Conservation (phyloP, 2,329 filamentous ascomycete genomes). For the Sclerotinia glacialis region DNA sequence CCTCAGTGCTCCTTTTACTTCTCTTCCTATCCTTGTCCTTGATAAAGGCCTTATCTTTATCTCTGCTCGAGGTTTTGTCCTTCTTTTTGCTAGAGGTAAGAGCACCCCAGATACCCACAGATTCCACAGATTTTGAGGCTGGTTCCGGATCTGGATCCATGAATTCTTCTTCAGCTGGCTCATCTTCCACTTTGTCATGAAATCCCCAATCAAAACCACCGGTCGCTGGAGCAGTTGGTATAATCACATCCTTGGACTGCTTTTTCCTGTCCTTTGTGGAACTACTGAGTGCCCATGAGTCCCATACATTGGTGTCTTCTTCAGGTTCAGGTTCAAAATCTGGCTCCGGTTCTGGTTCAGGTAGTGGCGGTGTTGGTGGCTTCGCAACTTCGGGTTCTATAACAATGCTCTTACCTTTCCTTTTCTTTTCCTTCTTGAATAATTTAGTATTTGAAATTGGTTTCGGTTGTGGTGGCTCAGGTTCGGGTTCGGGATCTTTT, state of each 20-base stretch:
- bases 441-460: conserved; percentile 36
- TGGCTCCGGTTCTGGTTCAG: conserved; percentile 39
- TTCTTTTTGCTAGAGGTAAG: conserved; percentile 23
- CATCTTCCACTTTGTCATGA: conserved; percentile 21
- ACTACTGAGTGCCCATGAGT: conserved; percentile 27
- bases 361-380: conserved; percentile 28
- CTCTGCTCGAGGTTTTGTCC: conserved; percentile 24
- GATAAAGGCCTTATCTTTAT: conserved; percentile 23
- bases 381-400: conserved; percentile 36
- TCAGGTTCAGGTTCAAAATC: conserved; percentile 3
- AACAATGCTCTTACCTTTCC: conserved; percentile 41
- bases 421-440: conserved; percentile 51
- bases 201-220: conserved; percentile 17
- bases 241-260: conserved; percentile 16
- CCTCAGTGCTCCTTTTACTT: conserved; percentile 32
- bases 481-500: conserved; percentile 24
- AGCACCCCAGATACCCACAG: conserved; percentile 26
- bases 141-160: conserved; percentile 25
- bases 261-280: conserved; percentile 44
- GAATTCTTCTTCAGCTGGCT: conserved; percentile 42
- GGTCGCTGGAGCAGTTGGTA: conserved; percentile 4
- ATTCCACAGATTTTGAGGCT: conserved; percentile 24
- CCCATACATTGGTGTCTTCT: conserved; percentile 38
- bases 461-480: conserved; percentile 18
- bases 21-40: conserved; percentile 47